Percentiles rank a stretch among this genome's conserved stretches.
Evolutionary conservation across 148 eudicot genomes (phyloP).

Genomic region (Rhododendron ovatum): DNA sequence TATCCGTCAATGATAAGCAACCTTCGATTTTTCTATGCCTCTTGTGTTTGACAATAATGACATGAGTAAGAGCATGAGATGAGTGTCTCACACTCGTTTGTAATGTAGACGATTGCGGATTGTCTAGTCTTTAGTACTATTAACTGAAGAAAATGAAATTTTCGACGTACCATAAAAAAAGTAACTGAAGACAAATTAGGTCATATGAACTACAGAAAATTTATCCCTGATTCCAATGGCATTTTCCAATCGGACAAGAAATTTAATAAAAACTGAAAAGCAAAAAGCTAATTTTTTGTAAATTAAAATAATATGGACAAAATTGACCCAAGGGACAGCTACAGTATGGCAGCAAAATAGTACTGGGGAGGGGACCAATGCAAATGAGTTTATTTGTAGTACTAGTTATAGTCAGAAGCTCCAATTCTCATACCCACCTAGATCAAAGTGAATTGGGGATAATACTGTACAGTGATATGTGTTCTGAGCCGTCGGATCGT

Average conservation of each 20-base stretch:
- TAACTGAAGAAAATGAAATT: neutral
- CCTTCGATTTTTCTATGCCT: neutral
- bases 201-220: neutral
- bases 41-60: neutral
- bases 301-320: neutral
- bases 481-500: too few relatives aligned
- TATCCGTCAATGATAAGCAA: too few relatives aligned
- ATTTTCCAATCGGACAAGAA: neutral
- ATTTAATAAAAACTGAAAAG: neutral
- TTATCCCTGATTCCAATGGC: neutral
- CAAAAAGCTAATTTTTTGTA: neutral
- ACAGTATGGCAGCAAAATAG: neutral
- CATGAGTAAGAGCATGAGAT: neutral
- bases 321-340: neutral
- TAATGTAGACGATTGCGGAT: neutral
- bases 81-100: neutral
- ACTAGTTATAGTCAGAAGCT: neutral
- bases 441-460: too few relatives aligned
- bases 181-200: neutral
- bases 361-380: neutral
- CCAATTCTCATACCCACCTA: neutral
- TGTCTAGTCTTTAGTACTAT: neutral
- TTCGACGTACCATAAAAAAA: too few relatives aligned
- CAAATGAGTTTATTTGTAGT: neutral
- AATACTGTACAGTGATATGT: too few relatives aligned